A percentile compares a stretch with the other conserved stretches of the same genome.
These are phyloP conservation scores for Botryotinia globosa DNA, from an alignment of 2,329 filamentous ascomycete genomes.

Conservation along the genomic window DNA sequence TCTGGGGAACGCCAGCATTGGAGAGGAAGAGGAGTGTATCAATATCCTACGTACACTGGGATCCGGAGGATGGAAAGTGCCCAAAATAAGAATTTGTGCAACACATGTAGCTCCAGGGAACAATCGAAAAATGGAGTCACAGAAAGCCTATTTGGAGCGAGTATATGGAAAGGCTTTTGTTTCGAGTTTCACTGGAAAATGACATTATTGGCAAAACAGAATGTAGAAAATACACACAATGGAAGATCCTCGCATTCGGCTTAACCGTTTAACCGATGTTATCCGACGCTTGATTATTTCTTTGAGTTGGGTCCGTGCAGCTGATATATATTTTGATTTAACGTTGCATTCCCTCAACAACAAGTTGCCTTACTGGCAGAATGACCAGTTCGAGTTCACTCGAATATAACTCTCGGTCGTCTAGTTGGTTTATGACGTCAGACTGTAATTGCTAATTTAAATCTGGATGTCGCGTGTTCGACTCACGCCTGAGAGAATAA, in stretches of 20 bases:
- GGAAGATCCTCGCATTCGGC: background rate
- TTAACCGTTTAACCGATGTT: background rate
- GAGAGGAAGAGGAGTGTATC: background rate
- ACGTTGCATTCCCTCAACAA: accelerated
- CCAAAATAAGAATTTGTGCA: background rate
- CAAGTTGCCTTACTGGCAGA: background rate
- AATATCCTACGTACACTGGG: background rate
- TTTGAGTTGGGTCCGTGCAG: accelerated
- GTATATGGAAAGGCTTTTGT: slow-evolving; percentile 2
- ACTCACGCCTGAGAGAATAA: slow-evolving; percentile 6
- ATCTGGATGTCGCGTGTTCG: slow-evolving; percentile 17
- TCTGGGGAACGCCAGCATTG: background rate
- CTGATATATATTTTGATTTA: background rate
- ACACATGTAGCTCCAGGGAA: background rate
- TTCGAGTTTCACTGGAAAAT: background rate
- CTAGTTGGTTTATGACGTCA: slow-evolving; percentile 19
- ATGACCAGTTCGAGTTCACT: slow-evolving; percentile 12
- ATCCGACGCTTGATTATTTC: background rate
- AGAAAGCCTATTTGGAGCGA: background rate
- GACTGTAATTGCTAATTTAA: slow-evolving; percentile 6
- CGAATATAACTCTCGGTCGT: slow-evolving; percentile 10
- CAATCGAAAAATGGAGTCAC: background rate
- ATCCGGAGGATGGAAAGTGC: background rate
- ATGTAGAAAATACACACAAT: background rate
- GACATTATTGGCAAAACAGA: background rate